Percentiles rank a stretch among this genome's conserved stretches.
Conservation (phyloP, 495 filamentous ascomycete genomes). For the Tetracladium marchalianum region DNA sequence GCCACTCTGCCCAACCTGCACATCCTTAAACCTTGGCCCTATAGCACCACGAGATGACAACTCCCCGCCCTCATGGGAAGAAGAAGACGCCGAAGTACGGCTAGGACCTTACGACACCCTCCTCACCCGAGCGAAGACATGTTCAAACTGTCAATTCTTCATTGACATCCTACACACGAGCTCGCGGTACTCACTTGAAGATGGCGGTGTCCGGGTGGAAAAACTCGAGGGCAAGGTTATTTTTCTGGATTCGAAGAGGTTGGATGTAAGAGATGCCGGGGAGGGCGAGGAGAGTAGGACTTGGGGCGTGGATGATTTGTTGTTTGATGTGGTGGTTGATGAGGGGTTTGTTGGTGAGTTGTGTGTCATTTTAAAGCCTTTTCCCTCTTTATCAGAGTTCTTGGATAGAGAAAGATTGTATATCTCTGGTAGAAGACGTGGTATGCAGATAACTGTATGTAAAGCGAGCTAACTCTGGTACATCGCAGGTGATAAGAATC, state of each 20-base stretch:
- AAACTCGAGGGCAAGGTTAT: background rate
- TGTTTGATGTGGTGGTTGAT: background rate
- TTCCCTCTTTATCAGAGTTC: no score
- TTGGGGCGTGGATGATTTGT: background rate
- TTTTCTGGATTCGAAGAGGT: background rate
- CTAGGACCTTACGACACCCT: background rate
- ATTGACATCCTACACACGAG: background rate
- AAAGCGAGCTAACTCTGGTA: background rate
- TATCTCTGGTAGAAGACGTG: background rate
- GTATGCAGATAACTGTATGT: no score
- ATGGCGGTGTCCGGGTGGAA: background rate
- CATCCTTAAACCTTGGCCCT: no score
- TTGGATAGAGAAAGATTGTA: background rate
- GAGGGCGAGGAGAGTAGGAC: background rate
- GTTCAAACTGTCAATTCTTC: background rate
- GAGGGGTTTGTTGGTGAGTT: background rate
- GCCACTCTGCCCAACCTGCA: no score
- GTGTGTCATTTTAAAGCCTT: no score
- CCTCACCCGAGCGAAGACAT: background rate
- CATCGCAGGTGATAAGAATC: background rate
- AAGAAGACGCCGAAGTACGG: background rate
- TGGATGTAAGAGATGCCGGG: background rate
- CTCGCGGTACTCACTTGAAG: no score
- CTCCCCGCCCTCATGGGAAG: no score
- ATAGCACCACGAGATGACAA: no score